These are phyloP conservation scores for Hyphopichia homilentoma DNA, from an alignment of 805 yeast genomes.

Conservation along the genomic window DNA sequence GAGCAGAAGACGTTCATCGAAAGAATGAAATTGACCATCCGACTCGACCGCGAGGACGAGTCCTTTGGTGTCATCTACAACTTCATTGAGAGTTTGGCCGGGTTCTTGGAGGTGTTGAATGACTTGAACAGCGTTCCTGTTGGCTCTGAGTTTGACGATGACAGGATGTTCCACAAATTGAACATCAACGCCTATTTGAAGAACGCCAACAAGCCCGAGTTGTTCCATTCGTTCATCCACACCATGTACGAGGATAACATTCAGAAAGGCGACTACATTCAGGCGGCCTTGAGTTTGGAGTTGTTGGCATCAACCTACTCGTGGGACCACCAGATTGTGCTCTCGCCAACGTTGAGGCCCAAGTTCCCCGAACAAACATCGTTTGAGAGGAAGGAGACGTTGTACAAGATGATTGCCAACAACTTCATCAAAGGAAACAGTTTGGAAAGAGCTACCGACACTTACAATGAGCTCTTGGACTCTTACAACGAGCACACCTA, in stretches of 20 bases:
- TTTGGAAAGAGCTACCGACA: slow-evolving; percentile 74
- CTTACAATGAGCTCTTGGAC: slow-evolving; percentile 71
- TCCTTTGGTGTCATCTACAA: slow-evolving; percentile 48
- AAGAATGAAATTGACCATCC: slow-evolving; percentile 45
- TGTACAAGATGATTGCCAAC: slow-evolving; percentile 66
- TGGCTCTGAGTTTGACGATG: slow-evolving; percentile 83
- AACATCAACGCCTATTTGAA: slow-evolving; percentile 73
- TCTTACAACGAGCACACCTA: slow-evolving; percentile 71
- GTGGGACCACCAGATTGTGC: slow-evolving; percentile 60
- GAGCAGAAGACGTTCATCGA: slow-evolving; percentile 56
- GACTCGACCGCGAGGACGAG: slow-evolving; percentile 62
- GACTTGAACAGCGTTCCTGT: slow-evolving; percentile 72
- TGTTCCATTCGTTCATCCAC: slow-evolving; percentile 74
- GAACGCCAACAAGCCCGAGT: slow-evolving; percentile 75
- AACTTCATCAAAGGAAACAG: slow-evolving; percentile 69
- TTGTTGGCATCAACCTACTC: slow-evolving; percentile 70
- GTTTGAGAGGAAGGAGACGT: slow-evolving; percentile 74
- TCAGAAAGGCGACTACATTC: slow-evolving; percentile 59
- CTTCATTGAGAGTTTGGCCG: slow-evolving; percentile 52
- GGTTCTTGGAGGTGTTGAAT: slow-evolving; percentile 60
- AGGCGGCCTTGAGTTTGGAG: slow-evolving; percentile 80
- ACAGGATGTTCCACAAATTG: slow-evolving; percentile 74
- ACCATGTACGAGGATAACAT: slow-evolving; percentile 67
- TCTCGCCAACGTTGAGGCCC: slow-evolving; percentile 61
- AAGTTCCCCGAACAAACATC: slow-evolving; percentile 75